Evolutionary conservation across 768 basidiomycete genomes (phyloP).

Genomic region (Boletellus emodensis): DNA sequence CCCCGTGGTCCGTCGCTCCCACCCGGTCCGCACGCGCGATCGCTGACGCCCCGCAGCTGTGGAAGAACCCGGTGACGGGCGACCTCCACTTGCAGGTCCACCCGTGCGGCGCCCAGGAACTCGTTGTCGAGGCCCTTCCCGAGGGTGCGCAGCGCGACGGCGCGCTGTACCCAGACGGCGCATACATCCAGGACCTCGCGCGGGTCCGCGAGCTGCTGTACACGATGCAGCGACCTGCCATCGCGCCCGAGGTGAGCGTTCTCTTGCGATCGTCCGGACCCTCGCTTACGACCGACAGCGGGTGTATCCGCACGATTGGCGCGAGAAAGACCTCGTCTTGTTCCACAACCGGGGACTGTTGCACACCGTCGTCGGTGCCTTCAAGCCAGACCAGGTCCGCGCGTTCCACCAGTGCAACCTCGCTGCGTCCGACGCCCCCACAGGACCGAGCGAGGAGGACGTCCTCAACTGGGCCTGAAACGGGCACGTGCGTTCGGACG

Average conservation of each 20-base stretch:
- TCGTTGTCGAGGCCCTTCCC: conserved; percentile 73
- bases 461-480: conserved; percentile 39
- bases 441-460: conserved; percentile 46
- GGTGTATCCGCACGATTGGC: conserved; percentile 89
- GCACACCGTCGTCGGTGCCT: conserved; percentile 67
- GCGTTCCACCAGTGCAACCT: conserved; percentile 58
- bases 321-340: conserved; percentile 57
- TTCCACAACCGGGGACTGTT: conserved; percentile 73
- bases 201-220: conserved; percentile 73
- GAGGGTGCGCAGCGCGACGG: conserved; percentile 51
- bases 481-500: no score
- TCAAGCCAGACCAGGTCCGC: conserved; percentile 43
- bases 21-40: background rate
- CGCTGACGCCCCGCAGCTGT: conserved; percentile 45
- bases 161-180: conserved; percentile 82
- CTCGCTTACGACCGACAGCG: conserved; percentile 36
- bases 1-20: conserved; percentile 47
- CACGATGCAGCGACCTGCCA: conserved; percentile 85
- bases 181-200: conserved; percentile 65
- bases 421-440: conserved; percentile 47
- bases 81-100: conserved; percentile 87
- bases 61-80: conserved; percentile 90
- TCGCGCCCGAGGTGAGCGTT: conserved; percentile 59
- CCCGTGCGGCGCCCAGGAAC: conserved; percentile 66
- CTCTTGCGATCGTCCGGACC: background rate